These are phyloP conservation scores for Acidomyces sp. DNA, from an alignment of 495 filamentous ascomycete genomes.

Conservation along the genomic window DNA sequence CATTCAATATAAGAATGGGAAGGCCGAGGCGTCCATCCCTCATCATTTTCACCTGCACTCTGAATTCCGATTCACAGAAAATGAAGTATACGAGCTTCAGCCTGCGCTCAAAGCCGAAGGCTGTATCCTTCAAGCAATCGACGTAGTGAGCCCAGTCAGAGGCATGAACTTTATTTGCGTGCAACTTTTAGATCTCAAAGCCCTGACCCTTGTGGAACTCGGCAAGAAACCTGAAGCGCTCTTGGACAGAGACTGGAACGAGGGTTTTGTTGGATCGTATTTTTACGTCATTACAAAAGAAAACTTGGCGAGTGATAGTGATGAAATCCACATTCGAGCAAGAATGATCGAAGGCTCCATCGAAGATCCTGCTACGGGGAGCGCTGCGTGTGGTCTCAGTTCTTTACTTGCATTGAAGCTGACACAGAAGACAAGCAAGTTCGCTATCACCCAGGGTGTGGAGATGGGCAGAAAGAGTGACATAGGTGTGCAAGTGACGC, in stretches of 20 bases:
- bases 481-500: slow-evolving; percentile 35
- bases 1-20: slow-evolving; percentile 30
- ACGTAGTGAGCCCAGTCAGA: slow-evolving; percentile 47
- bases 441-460: slow-evolving; percentile 55
- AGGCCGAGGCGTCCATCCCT: slow-evolving; percentile 45
- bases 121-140: neutral
- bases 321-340: slow-evolving; percentile 26
- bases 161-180: slow-evolving; percentile 55
- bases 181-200: slow-evolving; percentile 35
- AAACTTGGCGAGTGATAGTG: too few relatives aligned
- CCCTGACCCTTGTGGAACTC: slow-evolving; percentile 25
- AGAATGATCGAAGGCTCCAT: slow-evolving; percentile 44
- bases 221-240: slow-evolving; percentile 5
- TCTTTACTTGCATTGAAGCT: slow-evolving; percentile 42
- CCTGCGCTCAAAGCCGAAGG: slow-evolving; percentile 19
- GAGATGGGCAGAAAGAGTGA: slow-evolving; percentile 64
- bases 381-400: slow-evolving; percentile 44
- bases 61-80: slow-evolving; percentile 13
- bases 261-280: slow-evolving; percentile 41
- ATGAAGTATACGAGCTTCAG: slow-evolving; percentile 22
- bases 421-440: slow-evolving; percentile 27
- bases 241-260: slow-evolving; percentile 47
- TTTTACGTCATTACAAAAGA: slow-evolving; percentile 34
- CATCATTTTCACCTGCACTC: slow-evolving; percentile 54
- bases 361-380: slow-evolving; percentile 61